Evolutionary conservation across 2,329 filamentous ascomycete genomes (phyloP).

Genomic region (Apiospora aurea): DNA sequence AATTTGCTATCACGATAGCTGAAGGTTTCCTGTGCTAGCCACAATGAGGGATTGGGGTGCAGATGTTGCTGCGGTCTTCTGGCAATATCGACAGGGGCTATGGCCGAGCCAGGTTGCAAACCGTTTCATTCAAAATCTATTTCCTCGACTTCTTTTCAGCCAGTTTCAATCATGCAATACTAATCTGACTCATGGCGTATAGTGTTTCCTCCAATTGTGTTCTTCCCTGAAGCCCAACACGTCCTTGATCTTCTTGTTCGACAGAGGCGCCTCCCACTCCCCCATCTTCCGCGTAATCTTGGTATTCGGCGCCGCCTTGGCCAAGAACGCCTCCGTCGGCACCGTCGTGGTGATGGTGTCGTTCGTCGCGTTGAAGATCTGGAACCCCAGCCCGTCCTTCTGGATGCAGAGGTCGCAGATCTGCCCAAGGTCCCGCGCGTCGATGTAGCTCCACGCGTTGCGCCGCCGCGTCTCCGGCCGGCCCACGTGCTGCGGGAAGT

Average conservation of each 20-base stretch:
- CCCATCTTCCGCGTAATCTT: conserved; percentile 63
- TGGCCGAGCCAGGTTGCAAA: neutral
- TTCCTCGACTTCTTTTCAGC: too few species aligned
- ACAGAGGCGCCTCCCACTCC: conserved; percentile 65
- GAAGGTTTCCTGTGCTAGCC: too few species aligned
- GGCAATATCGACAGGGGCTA: neutral
- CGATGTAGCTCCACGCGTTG: conserved; percentile 70
- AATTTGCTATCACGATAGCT: neutral
- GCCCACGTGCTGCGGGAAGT: conserved; percentile 59
- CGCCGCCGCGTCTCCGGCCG: conserved; percentile 58
- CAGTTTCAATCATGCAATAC: neutral
- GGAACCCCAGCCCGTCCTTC: conserved; percentile 64
- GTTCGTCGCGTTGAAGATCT: conserved; percentile 71
- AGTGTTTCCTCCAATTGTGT: conserved; percentile 59
- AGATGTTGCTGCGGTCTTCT: neutral
- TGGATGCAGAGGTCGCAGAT: conserved; percentile 63
- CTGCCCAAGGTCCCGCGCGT: conserved; percentile 66
- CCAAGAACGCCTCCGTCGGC: conserved; percentile 60
- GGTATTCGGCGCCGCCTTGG: conserved; percentile 55
- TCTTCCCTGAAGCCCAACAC: conserved; percentile 65
- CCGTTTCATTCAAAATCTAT: neutral
- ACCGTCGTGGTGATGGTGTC: conserved; percentile 63
- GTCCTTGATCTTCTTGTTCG: conserved; percentile 65
- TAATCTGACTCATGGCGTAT: conserved; percentile 28
- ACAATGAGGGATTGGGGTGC: neutral